Evolutionary conservation across 2,329 filamentous ascomycete genomes (phyloP).

Genomic region (Aspergillus phoenicis): DNA sequence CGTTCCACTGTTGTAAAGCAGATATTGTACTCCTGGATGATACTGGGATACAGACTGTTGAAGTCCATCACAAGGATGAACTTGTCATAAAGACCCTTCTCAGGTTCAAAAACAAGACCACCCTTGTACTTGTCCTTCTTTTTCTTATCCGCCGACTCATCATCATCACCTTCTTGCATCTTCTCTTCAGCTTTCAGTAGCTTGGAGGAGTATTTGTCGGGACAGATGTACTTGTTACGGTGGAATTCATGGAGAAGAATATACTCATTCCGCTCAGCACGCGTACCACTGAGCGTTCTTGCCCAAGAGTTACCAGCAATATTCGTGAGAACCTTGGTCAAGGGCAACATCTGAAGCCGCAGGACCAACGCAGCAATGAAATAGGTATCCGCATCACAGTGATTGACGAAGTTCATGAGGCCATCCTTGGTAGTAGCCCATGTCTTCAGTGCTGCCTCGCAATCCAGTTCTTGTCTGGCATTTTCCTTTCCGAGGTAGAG

Average conservation of each 20-base stretch:
- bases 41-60: slow-evolving; percentile 97
- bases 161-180: slow-evolving; percentile 65
- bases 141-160: slow-evolving; percentile 70
- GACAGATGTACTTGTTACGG: slow-evolving; percentile 95
- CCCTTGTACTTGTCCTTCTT: slow-evolving; percentile 99
- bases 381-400: slow-evolving; percentile 94
- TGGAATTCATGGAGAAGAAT: slow-evolving; percentile 98
- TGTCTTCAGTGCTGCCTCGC: slow-evolving; percentile 79
- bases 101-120: slow-evolving; percentile 95
- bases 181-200: slow-evolving; percentile 75
- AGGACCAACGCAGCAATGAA: slow-evolving; percentile 91
- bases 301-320: slow-evolving; percentile 98
- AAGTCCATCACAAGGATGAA: slow-evolving; percentile 99
- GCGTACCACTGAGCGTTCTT: slow-evolving; percentile 89
- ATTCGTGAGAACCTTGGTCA: slow-evolving; percentile 95
- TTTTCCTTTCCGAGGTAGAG: slow-evolving; percentile 77
- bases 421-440: slow-evolving; percentile 84
- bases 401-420: slow-evolving; percentile 87
- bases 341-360: slow-evolving; percentile 84
- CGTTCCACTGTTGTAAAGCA: slow-evolving; percentile 98
- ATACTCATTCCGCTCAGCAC: slow-evolving; percentile 97
- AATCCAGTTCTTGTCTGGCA: slow-evolving; percentile 80
- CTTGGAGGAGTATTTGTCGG: slow-evolving; percentile 86
- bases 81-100: slow-evolving; percentile 96
- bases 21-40: slow-evolving; percentile 99